Conservation (phyloP, 2,329 filamentous ascomycete genomes). For the Aspergillus pseudoglaucus region DNA sequence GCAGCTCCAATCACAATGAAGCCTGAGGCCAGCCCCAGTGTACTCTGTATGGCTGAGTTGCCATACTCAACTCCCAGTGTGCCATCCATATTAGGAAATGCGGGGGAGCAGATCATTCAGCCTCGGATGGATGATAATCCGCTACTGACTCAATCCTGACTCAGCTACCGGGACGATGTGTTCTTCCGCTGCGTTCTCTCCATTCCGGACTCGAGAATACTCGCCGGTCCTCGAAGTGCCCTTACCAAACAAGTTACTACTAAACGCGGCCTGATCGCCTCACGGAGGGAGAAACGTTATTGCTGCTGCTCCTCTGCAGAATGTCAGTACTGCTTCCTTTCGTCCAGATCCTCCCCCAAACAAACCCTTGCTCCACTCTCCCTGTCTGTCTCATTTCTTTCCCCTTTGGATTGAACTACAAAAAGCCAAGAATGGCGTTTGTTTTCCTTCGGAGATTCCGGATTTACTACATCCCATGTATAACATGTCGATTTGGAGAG, state of each 20-base stretch:
- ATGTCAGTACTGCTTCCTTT: constrained; percentile 4
- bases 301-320: constrained; percentile 1
- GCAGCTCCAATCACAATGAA: neutral
- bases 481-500: no score
- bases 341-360: neutral
- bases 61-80: neutral
- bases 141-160: constrained; percentile 3
- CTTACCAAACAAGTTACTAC: constrained; percentile 3
- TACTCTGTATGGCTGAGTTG: neutral
- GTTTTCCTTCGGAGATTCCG: no score
- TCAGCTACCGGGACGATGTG: constrained; percentile 25
- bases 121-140: neutral
- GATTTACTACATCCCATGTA: no score
- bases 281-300: constrained; percentile 13
- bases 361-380: no score
- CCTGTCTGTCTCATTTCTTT: no score
- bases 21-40: no score
- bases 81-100: neutral
- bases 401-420: neutral
- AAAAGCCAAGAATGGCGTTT: neutral
- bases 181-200: constrained; percentile 32
- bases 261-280: neutral
- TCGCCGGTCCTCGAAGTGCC: constrained; percentile 38
- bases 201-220: constrained; percentile 41
- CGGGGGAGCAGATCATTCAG: neutral